phyloP scores from a whole-genome alignment of 768 basidiomycete species.

The Gyrodon lividus region DNA sequence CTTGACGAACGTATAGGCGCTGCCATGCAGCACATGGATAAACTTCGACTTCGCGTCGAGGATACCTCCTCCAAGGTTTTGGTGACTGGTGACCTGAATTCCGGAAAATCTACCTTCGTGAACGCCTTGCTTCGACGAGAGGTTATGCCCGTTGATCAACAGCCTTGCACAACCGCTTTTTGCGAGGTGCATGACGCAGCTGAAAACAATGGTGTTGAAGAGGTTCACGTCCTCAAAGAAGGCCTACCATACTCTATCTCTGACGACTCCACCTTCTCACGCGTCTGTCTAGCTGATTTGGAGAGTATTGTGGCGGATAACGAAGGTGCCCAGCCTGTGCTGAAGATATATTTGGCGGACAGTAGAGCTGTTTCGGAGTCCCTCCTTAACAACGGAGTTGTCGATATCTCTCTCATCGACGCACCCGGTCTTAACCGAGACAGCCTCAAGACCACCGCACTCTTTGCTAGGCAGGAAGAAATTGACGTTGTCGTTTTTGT shows the following conservation, averaged over 20 bases:
- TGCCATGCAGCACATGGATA: slow-evolving; percentile 76
- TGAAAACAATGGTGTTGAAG: slow-evolving; percentile 77
- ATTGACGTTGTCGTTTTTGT: slow-evolving; percentile 99
- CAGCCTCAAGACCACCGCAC: slow-evolving; percentile 88
- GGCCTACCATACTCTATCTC: slow-evolving; percentile 63
- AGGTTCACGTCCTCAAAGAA: slow-evolving; percentile 80
- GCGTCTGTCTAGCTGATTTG: slow-evolving; percentile 63
- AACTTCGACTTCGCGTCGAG: slow-evolving; percentile 81
- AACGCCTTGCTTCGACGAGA: slow-evolving; percentile 89
- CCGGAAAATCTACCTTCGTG: slow-evolving; percentile 98
- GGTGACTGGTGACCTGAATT: slow-evolving; percentile 97
- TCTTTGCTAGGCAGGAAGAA: slow-evolving; percentile 95
- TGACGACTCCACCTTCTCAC: slow-evolving; percentile 77
- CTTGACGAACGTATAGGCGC: slow-evolving; percentile 80
- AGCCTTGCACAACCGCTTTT: slow-evolving; percentile 96
- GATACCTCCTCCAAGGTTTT: slow-evolving; percentile 95
- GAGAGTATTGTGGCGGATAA: slow-evolving; percentile 69
- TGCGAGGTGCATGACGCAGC: slow-evolving; percentile 93
- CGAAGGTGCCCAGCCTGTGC: slow-evolving; percentile 57
- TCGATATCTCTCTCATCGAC: slow-evolving; percentile 97
- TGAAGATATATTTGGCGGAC: slow-evolving; percentile 90
- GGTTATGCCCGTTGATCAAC: slow-evolving; percentile 97
- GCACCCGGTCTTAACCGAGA: slow-evolving; percentile 98
- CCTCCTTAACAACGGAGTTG: slow-evolving; percentile 90
- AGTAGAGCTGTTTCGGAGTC: slow-evolving; percentile 75